Percentiles rank a stretch among this genome's conserved stretches.
Conservation (phyloP, 169 alveolate genomes). For the Plasmodium gallinaceum region DNA sequence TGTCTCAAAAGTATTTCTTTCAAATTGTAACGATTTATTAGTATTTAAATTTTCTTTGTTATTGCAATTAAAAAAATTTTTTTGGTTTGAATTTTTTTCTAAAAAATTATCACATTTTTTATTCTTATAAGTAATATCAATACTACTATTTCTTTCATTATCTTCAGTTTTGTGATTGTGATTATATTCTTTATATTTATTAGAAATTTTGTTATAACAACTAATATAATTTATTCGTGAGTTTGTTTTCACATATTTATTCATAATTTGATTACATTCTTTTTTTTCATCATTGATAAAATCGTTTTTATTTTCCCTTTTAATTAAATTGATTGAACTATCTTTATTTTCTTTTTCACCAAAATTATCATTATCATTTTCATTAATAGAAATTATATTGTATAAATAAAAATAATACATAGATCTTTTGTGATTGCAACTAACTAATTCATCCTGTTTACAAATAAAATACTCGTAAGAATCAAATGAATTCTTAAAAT, state of each 20-base stretch:
- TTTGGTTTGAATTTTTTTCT: background rate
- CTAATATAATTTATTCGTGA: conserved; percentile 28
- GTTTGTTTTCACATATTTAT: conserved; percentile 13
- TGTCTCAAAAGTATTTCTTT: conserved; percentile 25
- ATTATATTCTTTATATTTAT: background rate
- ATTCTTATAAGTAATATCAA: background rate
- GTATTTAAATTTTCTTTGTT: background rate
- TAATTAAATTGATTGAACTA: no score
- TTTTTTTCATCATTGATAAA: background rate
- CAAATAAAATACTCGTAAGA: conserved; percentile 52
- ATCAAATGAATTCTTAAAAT: conserved; percentile 40
- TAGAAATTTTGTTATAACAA: background rate
- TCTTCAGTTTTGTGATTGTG: background rate
- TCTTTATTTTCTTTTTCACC: no score
- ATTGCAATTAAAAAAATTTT: background rate
- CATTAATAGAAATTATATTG: background rate
- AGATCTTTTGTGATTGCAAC: conserved; percentile 2
- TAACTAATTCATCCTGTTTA: background rate
- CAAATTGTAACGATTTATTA: background rate
- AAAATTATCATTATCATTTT: no score
- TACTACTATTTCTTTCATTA: background rate
- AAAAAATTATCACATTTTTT: background rate
- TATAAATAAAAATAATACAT: conserved; percentile 25
- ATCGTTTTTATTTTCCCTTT: background rate
- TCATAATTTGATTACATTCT: background rate